phyloP scores from a whole-genome alignment of 1,139 yeast species.

The Protomyces arabidopsidicola region DNA sequence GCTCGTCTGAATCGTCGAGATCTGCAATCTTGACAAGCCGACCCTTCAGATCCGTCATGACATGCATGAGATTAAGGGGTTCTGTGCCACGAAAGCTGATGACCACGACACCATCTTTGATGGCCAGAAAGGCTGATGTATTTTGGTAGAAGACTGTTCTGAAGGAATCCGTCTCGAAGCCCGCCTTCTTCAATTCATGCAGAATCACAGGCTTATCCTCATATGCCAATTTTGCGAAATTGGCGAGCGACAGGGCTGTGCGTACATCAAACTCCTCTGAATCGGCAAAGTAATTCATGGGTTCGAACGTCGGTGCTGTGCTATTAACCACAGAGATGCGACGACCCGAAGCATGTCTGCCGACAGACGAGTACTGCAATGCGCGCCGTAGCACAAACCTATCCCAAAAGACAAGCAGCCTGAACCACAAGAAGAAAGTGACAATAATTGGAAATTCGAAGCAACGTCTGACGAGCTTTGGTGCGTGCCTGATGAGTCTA shows the following conservation, averaged over 20 bases:
- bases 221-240: conserved; percentile 18
- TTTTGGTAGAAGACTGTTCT: conserved; percentile 11
- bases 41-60: conserved; percentile 23
- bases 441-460: conserved; percentile 19
- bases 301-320: conserved; percentile 14
- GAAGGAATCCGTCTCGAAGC: conserved; percentile 8
- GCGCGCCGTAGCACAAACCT: conserved; percentile 4
- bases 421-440: conserved; percentile 15
- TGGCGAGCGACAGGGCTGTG: conserved; percentile 17
- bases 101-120: conserved; percentile 10
- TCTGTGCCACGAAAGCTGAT: conserved; percentile 24
- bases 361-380: conserved; percentile 7
- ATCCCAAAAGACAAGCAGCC: conserved; percentile 15
- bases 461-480: background rate
- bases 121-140: conserved; percentile 13
- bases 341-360: conserved; percentile 16
- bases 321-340: conserved; percentile 20
- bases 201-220: conserved; percentile 15
- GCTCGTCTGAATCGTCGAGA: conserved; percentile 1
- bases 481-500: conserved; percentile 7
- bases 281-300: background rate
- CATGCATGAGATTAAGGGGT: conserved; percentile 23
- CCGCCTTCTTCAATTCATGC: conserved; percentile 12
- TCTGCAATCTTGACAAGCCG: conserved; percentile 14
- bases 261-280: background rate